phyloP scores from a whole-genome alignment of 441 rosid genomes.

The Brassica hybrid region DNA sequence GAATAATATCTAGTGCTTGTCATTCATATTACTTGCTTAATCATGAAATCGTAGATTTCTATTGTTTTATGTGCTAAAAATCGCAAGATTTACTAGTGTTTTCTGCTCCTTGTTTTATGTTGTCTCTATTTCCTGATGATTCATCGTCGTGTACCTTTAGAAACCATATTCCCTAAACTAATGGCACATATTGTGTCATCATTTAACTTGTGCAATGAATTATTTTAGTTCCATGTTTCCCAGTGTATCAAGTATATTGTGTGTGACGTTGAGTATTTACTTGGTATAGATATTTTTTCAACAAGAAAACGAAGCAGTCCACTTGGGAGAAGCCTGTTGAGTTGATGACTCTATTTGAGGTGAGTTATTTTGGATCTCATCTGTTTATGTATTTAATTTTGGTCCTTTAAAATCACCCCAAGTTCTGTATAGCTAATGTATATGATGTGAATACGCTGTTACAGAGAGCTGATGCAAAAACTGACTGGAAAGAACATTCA shows the following conservation, averaged over 20 bases:
- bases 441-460: slow-evolving; percentile 36
- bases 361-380: slow-evolving; percentile 47
- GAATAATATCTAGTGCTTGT: neutral
- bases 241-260: slow-evolving; percentile 20
- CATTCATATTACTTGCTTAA: slow-evolving; percentile 10
- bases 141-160: slow-evolving; percentile 9
- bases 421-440: slow-evolving; percentile 31
- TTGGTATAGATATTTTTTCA: slow-evolving; percentile 78
- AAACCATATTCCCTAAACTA: slow-evolving; percentile 4
- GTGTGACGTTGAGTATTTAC: slow-evolving; percentile 27
- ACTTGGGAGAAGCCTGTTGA: slow-evolving; percentile 98
- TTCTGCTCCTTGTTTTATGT: neutral
- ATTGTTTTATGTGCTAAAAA: neutral
- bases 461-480: slow-evolving; percentile 81
- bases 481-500: slow-evolving; percentile 77
- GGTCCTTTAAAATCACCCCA: neutral
- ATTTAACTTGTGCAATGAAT: slow-evolving; percentile 20
- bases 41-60: slow-evolving; percentile 5
- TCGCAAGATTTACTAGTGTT: slow-evolving; percentile 5
- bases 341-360: slow-evolving; percentile 98
- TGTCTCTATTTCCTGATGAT: slow-evolving; percentile 13
- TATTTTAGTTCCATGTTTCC: slow-evolving; percentile 16
- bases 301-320: slow-evolving; percentile 81
- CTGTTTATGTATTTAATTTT: slow-evolving; percentile 14
- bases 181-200: slow-evolving; percentile 9